Evolutionary conservation across 768 basidiomycete genomes (phyloP).

Genomic region (Kwoniella europaea): DNA sequence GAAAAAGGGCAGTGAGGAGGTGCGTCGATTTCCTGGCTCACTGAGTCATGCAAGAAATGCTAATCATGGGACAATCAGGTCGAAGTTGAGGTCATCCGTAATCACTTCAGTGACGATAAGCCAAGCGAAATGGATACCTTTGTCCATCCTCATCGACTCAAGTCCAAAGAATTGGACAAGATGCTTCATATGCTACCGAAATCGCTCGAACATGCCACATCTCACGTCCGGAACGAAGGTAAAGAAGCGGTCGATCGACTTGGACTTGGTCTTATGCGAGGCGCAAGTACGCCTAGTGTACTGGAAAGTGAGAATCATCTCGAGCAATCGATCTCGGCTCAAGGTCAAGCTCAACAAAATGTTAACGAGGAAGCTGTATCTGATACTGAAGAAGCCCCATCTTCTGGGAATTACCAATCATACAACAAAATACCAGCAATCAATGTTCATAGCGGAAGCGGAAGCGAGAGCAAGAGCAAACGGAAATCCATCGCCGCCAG

Average conservation of each 20-base stretch:
- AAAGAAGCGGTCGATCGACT: slow-evolving; percentile 42
- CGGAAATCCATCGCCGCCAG: slow-evolving; percentile 15
- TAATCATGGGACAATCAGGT: slow-evolving; percentile 60
- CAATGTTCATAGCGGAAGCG: slow-evolving; percentile 13
- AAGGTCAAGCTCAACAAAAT: slow-evolving; percentile 1
- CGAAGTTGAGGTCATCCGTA: slow-evolving; percentile 69
- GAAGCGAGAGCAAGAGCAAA: slow-evolving; percentile 5
- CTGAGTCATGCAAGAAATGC: too few relatives aligned
- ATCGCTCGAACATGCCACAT: slow-evolving; percentile 41
- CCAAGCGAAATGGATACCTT: slow-evolving; percentile 39
- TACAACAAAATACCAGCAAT: slow-evolving; percentile 10
- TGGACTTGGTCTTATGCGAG: slow-evolving; percentile 46
- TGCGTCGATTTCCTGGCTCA: slow-evolving; percentile 44
- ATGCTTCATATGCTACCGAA: slow-evolving; percentile 40
- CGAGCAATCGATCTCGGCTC: neutral
- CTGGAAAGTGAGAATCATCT: neutral
- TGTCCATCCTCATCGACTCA: slow-evolving; percentile 47
- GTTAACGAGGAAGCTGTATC: slow-evolving; percentile 19
- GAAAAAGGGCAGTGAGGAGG: slow-evolving; percentile 69
- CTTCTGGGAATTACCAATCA: neutral
- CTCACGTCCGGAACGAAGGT: slow-evolving; percentile 40
- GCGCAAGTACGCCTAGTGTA: slow-evolving; percentile 14
- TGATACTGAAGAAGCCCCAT: slow-evolving; percentile 11
- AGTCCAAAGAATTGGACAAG: slow-evolving; percentile 41
- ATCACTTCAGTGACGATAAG: slow-evolving; percentile 55